Base-by-base conservation (phyloP, 1,139 yeast genomes). In the Kurtzmaniella quercitrusa region DNA sequence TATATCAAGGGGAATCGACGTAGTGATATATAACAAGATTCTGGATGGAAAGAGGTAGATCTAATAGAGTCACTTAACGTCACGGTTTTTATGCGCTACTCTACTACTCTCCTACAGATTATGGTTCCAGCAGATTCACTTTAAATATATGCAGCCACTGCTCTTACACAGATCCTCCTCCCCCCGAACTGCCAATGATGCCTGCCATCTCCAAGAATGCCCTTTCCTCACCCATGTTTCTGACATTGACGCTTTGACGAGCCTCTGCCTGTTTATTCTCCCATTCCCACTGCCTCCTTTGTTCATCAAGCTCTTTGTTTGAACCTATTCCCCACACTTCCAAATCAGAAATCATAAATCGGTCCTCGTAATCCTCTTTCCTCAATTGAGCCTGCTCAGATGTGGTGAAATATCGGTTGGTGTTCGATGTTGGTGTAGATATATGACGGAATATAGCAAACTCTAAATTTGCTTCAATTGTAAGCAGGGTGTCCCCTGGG, bases 321-420 rank as follows among this genome's bases (percentile, higher is more conserved):
- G 86, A 79, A 1, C 97, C 97, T 45, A 89, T 75, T 0, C 98
- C 98, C 93, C 95, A 87, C 0, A 89, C 95, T 59, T 90, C 96
- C 18, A 91, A 66, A 51, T 85, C 91, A 3, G 82, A 79, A 9
- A 91, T 78, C 46, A 75, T 63, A 54, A 91, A 82, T 41, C 91
- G 68, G 50, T 84, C 82, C 57, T 91, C 97, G 56, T 71, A 86
- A 48, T 77, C 80, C 14, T 57, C 54, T 3, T 52, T 48, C 2
- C 40, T 17, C 1, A 58, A 40, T 23, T 55, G 51, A 1, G 27
- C 34, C 41, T 60, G 67, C 2, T 41, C 34, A 0, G 75, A 66
- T 15, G 48, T 51, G 6, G 58, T 48, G 53, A 70, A 72, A 46
- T 51, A 68, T 10, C 59, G 51, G 11, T 62, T 48, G 1, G 62